Base-by-base conservation (phyloP, 2,329 filamentous ascomycete genomes). In the Rhinocladiella mackenziei region DNA sequence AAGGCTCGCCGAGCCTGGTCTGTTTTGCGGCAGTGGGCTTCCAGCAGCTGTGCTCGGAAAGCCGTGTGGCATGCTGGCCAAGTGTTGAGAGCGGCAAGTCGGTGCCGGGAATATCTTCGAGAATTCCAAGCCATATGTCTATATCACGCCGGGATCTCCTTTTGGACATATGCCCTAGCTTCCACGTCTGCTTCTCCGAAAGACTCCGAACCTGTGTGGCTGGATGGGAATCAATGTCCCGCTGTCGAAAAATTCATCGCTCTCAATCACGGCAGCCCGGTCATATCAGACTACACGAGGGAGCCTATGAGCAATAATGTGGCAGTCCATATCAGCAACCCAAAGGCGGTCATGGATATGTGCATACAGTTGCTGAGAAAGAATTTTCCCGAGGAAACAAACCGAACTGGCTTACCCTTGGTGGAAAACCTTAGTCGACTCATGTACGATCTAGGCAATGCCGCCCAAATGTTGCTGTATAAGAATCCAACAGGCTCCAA, bases 91-190 rank as follows among this genome's bases (percentile, higher is more conserved):
- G n/a, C n/a, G n/a, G n/a, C n/a, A n/a, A n/a, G n/a, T n/a, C n/a
- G n/a, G n/a, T n/a, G n/a, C n/a, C n/a, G n/a, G n/a, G n/a, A n/a
- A n/a, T n/a, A n/a, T n/a, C n/a, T n/a, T n/a, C n/a, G n/a, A n/a
- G 80, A 83, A 50, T 86, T 86, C 59, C 77, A 78, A 49, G 81
- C 81, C 0, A 76, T 86, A 6, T 79, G 77, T 0, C 73, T 86
- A 0, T 84, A 85, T 57, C 83, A 86, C 58, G 81, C 80, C 4
- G 73, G 75, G 8, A 67, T 87, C 3, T 76, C 78, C 0, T 66
- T 87, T 29, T 88, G 84, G 84, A 76, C 37, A 8, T 48, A 33
- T 18, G 31, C 13, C n/a, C 14, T 33, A 7, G 5, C 19, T n/a
- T n/a, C 11, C n/a, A 30, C 11, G 11, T 10, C 28, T 5, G 28